These are phyloP conservation scores for Kondoa malvinella DNA, from an alignment of 768 basidiomycete species.

Conservation along the genomic window DNA sequence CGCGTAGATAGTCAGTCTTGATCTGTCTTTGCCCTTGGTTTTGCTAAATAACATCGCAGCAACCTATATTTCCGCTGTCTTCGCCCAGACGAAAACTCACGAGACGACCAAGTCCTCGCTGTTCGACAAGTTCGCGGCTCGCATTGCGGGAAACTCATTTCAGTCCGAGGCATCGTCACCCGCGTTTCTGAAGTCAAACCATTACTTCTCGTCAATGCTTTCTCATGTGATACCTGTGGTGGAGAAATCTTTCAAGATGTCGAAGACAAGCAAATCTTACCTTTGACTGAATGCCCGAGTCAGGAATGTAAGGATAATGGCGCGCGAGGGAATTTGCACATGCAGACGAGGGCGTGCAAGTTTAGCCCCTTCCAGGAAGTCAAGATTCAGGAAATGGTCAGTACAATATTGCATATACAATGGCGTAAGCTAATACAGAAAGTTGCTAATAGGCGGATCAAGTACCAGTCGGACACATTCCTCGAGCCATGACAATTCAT, in stretches of 20 bases:
- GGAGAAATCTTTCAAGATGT: constrained; percentile 98
- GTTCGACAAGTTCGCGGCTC: constrained; percentile 76
- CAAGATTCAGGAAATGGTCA: constrained; percentile 95
- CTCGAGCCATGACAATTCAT: constrained; percentile 94
- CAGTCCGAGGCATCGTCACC: constrained; percentile 91
- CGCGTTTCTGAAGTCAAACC: constrained; percentile 99
- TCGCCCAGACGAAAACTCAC: constrained; percentile 35
- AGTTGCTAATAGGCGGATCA: constrained; percentile 64
- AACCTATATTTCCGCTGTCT: constrained; percentile 88
- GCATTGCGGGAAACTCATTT: constrained; percentile 83
- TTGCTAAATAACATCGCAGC: constrained; percentile 40
- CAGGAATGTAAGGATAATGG: constrained; percentile 70
- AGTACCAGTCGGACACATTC: constrained; percentile 98
- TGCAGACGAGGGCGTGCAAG: constrained; percentile 94
- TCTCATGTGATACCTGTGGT: constrained; percentile 88
- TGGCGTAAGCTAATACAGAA: neutral
- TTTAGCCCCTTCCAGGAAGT: constrained; percentile 98
- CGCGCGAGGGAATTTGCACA: constrained; percentile 75
- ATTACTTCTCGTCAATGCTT: constrained; percentile 87
- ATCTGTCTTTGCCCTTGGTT: neutral
- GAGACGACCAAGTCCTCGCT: constrained; percentile 42
- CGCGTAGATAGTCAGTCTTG: constrained; percentile 76
- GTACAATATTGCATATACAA: constrained; percentile 15
- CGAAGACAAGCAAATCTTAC: constrained; percentile 72
- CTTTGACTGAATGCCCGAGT: constrained; percentile 68